Conservation (phyloP, 2,329 filamentous ascomycete genomes). For the Balansia obtecta region DNA sequence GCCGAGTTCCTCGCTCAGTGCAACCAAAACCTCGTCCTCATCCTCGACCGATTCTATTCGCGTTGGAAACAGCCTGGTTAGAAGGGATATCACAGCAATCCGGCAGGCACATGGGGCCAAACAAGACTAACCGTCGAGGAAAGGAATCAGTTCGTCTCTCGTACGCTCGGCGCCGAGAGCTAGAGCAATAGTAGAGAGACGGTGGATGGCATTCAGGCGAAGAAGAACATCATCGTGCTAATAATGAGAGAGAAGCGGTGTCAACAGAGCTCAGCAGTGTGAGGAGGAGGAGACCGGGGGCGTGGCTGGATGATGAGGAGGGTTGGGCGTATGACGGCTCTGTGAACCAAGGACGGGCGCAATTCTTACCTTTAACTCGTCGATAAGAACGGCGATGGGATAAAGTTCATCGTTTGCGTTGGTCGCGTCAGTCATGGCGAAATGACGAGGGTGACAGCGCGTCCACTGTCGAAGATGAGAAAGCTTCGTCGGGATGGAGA, state of each 20-base stretch:
- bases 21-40: conserved; percentile 95
- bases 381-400: conserved; percentile 98
- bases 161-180: conserved; percentile 93
- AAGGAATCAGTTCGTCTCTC: conserved; percentile 95
- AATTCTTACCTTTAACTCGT: conserved; percentile 82
- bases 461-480: conserved; percentile 12
- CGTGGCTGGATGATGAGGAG: conserved; percentile 5
- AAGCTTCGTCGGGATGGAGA: conserved; percentile 5
- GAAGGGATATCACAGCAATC: conserved; percentile 7
- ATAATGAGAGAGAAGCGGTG: conserved; percentile 26
- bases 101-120: conserved; percentile 3
- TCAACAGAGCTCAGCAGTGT: conserved; percentile 13
- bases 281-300: conserved; percentile 8
- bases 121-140: conserved; percentile 75
- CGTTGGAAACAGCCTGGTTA: neutral
- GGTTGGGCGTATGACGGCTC: neutral
- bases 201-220: conserved; percentile 95
- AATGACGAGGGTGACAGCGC: conserved; percentile 23
- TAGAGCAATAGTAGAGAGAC: conserved; percentile 94
- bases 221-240: conserved; percentile 98
- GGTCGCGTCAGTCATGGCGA: conserved; percentile 77
- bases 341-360: neutral
- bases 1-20: conserved; percentile 91
- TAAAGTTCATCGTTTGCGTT: conserved; percentile 97
- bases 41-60: conserved; percentile 89